A percentile compares a stretch with the other conserved stretches of the same genome.
Conservation (phyloP, 495 filamentous ascomycete genomes). For the Aspergillus taichungensis region DNA sequence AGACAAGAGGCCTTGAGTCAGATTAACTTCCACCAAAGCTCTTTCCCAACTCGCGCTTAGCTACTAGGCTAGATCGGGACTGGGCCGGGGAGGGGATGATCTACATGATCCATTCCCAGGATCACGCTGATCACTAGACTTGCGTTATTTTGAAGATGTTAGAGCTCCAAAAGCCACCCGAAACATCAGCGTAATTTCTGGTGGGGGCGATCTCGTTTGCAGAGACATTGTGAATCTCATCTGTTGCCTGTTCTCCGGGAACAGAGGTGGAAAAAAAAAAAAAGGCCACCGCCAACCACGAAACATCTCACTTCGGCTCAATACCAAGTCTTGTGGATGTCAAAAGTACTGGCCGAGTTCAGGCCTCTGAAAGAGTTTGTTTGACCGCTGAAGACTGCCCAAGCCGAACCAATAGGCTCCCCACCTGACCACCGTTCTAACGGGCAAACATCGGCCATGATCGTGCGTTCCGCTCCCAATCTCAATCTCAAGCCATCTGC, state of each 20-base stretch:
- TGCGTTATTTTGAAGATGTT: background rate
- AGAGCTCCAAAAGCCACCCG: conserved; percentile 5
- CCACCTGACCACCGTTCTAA: conserved; percentile 2
- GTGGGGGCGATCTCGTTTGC: conserved; percentile 10
- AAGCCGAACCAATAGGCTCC: conserved; percentile 9
- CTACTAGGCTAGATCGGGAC: conserved; percentile 4
- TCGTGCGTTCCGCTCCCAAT: conserved; percentile 1
- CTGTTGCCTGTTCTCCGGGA: background rate
- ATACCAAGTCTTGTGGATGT: background rate
- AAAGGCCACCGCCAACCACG: background rate
- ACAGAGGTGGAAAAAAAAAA: too few species aligned
- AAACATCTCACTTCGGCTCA: background rate
- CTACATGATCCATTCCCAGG: conserved; percentile 1
- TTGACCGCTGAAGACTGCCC: conserved; percentile 8
- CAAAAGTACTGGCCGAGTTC: conserved; percentile 16
- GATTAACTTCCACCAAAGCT: conserved; percentile 7
- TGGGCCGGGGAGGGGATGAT: conserved; percentile 2
- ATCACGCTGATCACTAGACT: background rate
- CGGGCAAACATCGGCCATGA: conserved; percentile 15
- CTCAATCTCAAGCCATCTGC: conserved; percentile 9
- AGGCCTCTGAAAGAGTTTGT: conserved; percentile 12
- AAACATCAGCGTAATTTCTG: conserved; percentile 11
- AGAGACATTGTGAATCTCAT: background rate
- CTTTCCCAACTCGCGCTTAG: conserved; percentile 2
- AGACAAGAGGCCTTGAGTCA: conserved; percentile 4